Percentiles rank a stretch among this genome's conserved stretches.
phyloP scores from a whole-genome alignment of 83 land plant species.

The Picea abies region DNA sequence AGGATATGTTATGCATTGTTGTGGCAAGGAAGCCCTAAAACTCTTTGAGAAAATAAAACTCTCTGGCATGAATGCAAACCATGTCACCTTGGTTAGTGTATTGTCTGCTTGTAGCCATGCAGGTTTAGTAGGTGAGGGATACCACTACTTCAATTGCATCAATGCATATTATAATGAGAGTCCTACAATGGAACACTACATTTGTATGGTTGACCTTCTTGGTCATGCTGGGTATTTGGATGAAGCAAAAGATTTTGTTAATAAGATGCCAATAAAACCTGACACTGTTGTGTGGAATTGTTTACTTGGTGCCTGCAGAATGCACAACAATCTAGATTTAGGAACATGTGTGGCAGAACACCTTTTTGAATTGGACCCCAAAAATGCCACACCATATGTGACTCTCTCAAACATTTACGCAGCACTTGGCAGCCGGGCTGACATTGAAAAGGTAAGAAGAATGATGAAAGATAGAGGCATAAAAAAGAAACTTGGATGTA shows the following conservation, averaged over 20 bases:
- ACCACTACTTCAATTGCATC: too few relatives aligned
- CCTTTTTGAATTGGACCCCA: too few relatives aligned
- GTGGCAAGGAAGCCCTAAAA: too few relatives aligned
- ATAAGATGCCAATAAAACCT: slow-evolving; percentile 18
- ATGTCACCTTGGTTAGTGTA: too few relatives aligned
- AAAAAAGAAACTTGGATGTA: neutral
- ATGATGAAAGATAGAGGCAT: slow-evolving; percentile 10
- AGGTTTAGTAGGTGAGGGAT: too few relatives aligned
- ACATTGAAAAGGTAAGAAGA: neutral
- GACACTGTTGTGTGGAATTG: slow-evolving; percentile 10
- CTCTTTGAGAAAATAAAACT: too few relatives aligned
- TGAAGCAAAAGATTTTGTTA: slow-evolving; percentile 18
- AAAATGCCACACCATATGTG: neutral
- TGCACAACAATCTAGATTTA: neutral
- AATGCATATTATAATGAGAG: too few relatives aligned
- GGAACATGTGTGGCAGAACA: too few relatives aligned
- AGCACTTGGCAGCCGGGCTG: neutral
- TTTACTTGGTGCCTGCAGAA: slow-evolving; percentile 21
- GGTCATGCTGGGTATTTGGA: slow-evolving; percentile 14
- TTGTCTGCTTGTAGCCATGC: too few relatives aligned
- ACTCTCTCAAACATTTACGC: slow-evolving; percentile 4
- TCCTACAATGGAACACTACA: too few relatives aligned
- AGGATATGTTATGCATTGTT: too few relatives aligned
- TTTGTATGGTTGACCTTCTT: slow-evolving; percentile 24
- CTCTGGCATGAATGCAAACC: too few relatives aligned